Conservation (phyloP, 2,329 filamentous ascomycete genomes). For the Cladobotryum mycophilum region DNA sequence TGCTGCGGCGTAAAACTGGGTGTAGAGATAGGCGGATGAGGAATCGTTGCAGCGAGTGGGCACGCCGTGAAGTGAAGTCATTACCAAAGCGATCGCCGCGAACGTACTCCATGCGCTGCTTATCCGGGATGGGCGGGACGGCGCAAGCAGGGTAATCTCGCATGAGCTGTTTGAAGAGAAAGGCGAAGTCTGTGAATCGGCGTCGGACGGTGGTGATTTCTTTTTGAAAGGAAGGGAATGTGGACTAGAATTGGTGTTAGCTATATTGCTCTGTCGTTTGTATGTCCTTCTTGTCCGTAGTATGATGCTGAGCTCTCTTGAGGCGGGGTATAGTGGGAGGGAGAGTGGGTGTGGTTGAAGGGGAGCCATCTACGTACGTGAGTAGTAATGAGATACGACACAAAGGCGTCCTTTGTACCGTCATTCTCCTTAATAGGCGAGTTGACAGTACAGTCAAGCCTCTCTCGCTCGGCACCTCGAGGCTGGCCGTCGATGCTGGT, state of each 20-base stretch:
- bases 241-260: slow-evolving; percentile 53
- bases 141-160: slow-evolving; percentile 87
- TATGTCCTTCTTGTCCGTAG: background rate
- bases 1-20: slow-evolving; percentile 76
- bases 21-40: slow-evolving; percentile 80
- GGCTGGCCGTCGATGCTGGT: slow-evolving; percentile 50
- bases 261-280: background rate
- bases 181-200: slow-evolving; percentile 96
- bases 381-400: slow-evolving; percentile 91
- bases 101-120: slow-evolving; percentile 99
- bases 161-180: slow-evolving; percentile 83
- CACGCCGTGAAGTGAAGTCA: slow-evolving; percentile 85
- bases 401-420: slow-evolving; percentile 91
- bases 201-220: slow-evolving; percentile 72
- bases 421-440: slow-evolving; percentile 91
- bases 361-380: slow-evolving; percentile 51
- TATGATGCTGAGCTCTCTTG: background rate
- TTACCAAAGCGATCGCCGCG: slow-evolving; percentile 89
- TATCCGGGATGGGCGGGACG: slow-evolving; percentile 90
- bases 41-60: slow-evolving; percentile 87
- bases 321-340: background rate
- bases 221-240: slow-evolving; percentile 88
- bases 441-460: slow-evolving; percentile 75
- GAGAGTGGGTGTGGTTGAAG: background rate
- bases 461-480: slow-evolving; percentile 61